Conservation (phyloP, 768 basidiomycete genomes). For the Lactarius akahatsu region DNA sequence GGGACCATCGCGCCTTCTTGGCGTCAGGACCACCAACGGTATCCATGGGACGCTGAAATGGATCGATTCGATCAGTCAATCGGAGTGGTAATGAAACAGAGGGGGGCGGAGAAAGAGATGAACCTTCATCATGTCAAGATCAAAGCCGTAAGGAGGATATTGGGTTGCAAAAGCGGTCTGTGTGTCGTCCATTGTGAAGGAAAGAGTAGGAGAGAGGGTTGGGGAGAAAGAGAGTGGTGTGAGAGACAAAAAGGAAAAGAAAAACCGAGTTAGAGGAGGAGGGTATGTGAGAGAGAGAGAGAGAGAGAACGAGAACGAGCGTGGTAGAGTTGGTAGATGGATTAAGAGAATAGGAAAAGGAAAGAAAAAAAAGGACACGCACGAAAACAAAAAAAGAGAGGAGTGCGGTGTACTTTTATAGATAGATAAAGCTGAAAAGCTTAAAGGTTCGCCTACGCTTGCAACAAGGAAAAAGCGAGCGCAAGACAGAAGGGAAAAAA, state of each 20-base stretch:
- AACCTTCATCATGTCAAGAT: conserved; percentile 93
- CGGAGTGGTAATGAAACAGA: conserved; percentile 13
- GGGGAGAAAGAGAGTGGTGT: conserved; percentile 1
- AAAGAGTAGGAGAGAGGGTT: conserved; percentile 22
- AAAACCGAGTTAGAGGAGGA: conserved; percentile 58
- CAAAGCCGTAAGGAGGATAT: conserved; percentile 72
- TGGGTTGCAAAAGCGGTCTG: conserved; percentile 68
- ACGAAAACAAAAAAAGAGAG: conserved; percentile 42
- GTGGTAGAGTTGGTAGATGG: conserved; percentile 33
- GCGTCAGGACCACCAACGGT: conserved; percentile 75
- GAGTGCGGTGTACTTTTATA: conserved; percentile 39
- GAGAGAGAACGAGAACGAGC: conserved; percentile 27
- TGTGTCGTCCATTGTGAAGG: conserved; percentile 63
- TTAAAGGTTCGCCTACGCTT: conserved; percentile 23
- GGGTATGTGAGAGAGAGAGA: conserved; percentile 40
- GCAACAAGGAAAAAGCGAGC: conserved; percentile 23
- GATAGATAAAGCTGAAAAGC: conserved; percentile 35
- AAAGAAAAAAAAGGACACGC: conserved; percentile 40
- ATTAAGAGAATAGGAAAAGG: conserved; percentile 12
- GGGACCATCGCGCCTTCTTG: conserved; percentile 91
- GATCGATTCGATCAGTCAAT: neutral
- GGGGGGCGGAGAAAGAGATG: conserved; percentile 28
- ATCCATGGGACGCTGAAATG: conserved; percentile 78
- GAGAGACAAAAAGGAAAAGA: conserved; percentile 42
- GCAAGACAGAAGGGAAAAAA: conserved; percentile 15